Base-by-base conservation (phyloP, 2,329 filamentous ascomycete genomes). In the Stachybotrys elegans region DNA sequence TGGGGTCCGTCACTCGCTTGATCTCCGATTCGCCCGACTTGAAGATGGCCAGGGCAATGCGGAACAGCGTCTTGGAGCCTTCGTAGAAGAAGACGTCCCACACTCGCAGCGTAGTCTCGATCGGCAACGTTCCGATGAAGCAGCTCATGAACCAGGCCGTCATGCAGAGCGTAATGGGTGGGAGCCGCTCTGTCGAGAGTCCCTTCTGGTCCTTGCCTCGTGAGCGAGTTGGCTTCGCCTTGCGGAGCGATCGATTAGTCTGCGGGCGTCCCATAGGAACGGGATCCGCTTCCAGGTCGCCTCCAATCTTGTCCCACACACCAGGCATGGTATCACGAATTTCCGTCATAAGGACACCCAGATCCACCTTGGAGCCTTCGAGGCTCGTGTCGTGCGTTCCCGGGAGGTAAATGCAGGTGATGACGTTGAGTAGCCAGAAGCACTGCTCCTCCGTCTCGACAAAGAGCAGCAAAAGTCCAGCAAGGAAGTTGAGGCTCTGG, bases 141-240 rank as follows among this genome's bases (percentile, higher is more conserved):
- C 93, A 87, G 40, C 88, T 94, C 92, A 97, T 96, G 65, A 97
- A 94, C 92, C 92, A 97, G 4, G 91, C 88, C 9, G 91, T 95
- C 65, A 93, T 89, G 54, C 90, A 94, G 5, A 97, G 76, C 1
- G 88, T 93, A 52, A 97, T 92, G 12, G 92, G 91, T 0, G 92
- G 92, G 11, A 96, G 76, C 5, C 86, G 78, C 40, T 69, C 67
- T 4, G 68, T 69, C 11, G 70, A 65, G 37, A 68, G 67, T 35
- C 57, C 63, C 34, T 61, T 59, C 43, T 62, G 57, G 21, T 68
- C 67, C 45, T 61, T 70, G 34, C 55, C 54, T 23, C 68, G 65
- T 43, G 63, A 62, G 44, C 66, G 58, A 45, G 63, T 69, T 19
- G 69, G 66, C 14, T 68, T 61, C 4, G 61, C 53, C 31, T 61